A percentile compares a stretch with the other conserved stretches of the same genome.
These are phyloP conservation scores for Monosporozyma yasuniensis DNA, from an alignment of 805 yeast species.

Conservation along the genomic window DNA sequence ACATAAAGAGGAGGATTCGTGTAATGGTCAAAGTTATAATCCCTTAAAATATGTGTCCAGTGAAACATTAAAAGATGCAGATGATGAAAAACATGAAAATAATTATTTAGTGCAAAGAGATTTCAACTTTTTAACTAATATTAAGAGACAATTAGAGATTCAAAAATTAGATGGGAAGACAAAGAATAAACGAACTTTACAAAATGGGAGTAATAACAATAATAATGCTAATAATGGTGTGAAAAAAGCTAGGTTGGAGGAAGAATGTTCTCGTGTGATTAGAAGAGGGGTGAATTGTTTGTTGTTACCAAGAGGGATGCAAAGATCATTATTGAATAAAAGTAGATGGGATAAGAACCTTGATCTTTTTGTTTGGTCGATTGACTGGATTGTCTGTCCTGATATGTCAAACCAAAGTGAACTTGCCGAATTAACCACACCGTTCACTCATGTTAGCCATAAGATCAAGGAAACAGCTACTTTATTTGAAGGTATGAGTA, in stretches of 20 bases:
- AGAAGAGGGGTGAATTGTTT: slow-evolving; percentile 61
- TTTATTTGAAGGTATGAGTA: slow-evolving; percentile 27
- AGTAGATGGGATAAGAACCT: slow-evolving; percentile 60
- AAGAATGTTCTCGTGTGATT: slow-evolving; percentile 22
- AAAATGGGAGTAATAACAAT: slow-evolving; percentile 8
- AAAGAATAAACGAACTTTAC: slow-evolving; percentile 39
- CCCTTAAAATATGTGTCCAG: slow-evolving; percentile 48
- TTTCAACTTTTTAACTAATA: slow-evolving; percentile 58
- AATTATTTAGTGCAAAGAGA: slow-evolving; percentile 58
- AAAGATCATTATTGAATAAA: slow-evolving; percentile 51
- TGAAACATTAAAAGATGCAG: slow-evolving; percentile 33
- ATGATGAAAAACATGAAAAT: slow-evolving; percentile 33
- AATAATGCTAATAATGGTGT: slow-evolving; percentile 11
- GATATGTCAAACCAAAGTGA: not conserved
- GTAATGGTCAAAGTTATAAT: slow-evolving; percentile 56
- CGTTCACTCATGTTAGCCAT: slow-evolving; percentile 31
- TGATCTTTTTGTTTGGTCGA: slow-evolving; percentile 64
- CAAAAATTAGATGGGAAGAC: slow-evolving; percentile 43
- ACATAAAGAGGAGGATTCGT: slow-evolving; percentile 55
- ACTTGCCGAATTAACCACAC: not conserved
- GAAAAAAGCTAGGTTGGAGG: slow-evolving; percentile 5
- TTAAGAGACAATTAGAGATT: slow-evolving; percentile 53
- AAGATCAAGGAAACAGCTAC: slow-evolving; percentile 29
- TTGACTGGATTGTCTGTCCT: slow-evolving; percentile 54
- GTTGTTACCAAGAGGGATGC: slow-evolving; percentile 66